Percentiles rank a stretch among this genome's conserved stretches.
phyloP scores from a whole-genome alignment of 352 stramenopile genomes.

The Nothophytophthora sp. region DNA sequence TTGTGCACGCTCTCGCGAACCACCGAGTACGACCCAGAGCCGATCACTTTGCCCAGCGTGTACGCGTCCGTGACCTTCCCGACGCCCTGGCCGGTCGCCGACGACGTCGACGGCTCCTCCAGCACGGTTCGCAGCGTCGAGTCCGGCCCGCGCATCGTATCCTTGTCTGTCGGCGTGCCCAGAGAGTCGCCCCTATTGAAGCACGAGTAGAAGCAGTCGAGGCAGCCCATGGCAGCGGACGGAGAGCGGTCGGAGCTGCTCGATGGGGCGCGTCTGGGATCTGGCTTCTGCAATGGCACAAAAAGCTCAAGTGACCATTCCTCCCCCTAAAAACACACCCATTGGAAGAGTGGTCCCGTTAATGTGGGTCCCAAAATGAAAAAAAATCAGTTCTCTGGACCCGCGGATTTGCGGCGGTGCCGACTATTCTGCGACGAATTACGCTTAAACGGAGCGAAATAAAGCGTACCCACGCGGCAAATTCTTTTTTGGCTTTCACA shows the following conservation, averaged over 20 bases:
- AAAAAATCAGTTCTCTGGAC: neutral
- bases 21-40: constrained; percentile 90
- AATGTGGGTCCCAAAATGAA: neutral
- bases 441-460: neutral
- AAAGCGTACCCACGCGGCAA: no score
- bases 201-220: constrained; percentile 66
- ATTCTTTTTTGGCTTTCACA: no score
- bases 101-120: constrained; percentile 11
- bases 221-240: constrained; percentile 52
- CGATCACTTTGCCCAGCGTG: constrained; percentile 80
- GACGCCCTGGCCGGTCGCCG: constrained; percentile 20
- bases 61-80: constrained; percentile 77
- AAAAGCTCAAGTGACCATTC: neutral
- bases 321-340: no score
- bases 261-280: neutral
- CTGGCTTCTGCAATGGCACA: neutral
- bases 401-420: neutral
- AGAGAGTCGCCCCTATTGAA: constrained; percentile 31
- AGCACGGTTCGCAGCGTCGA: constrained; percentile 11
- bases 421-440: neutral
- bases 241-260: neutral
- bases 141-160: constrained; percentile 3
- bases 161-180: constrained; percentile 22
- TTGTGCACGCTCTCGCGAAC: constrained; percentile 87
- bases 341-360: no score